These are phyloP conservation scores for Pythium sp. DNA, from an alignment of 352 stramenopile genomes.

Conservation along the genomic window DNA sequence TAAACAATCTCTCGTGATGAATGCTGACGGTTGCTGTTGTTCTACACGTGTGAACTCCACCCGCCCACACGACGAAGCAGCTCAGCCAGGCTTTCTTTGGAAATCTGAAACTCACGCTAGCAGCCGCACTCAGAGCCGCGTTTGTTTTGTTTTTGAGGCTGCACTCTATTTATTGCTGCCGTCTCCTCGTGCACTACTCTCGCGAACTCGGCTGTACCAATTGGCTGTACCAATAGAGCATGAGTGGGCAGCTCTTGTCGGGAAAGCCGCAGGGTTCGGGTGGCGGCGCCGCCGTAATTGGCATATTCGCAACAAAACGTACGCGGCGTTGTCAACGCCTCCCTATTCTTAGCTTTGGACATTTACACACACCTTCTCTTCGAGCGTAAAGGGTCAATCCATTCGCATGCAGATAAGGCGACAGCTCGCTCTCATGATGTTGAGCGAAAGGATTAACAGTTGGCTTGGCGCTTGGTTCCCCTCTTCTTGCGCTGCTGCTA, in stretches of 20 bases:
- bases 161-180: slow-evolving; percentile 5
- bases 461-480: not conserved
- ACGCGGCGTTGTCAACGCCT: not conserved
- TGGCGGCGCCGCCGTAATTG: not conserved
- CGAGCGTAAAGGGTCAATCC: not conserved
- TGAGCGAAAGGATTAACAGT: not conserved
- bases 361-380: not conserved
- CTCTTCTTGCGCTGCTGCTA: not conserved
- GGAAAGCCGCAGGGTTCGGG: slow-evolving; percentile 1
- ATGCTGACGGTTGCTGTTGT: not conserved
- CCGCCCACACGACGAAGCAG: not conserved
- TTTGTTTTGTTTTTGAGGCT: not conserved
- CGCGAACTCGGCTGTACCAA: not conserved
- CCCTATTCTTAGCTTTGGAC: not conserved
- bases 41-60: not conserved
- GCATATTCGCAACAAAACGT: not conserved
- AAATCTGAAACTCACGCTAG: not conserved
- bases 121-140: not conserved
- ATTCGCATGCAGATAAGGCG: not conserved
- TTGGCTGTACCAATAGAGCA: not conserved
- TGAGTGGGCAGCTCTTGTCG: slow-evolving; percentile 1
- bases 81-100: not conserved
- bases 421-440: not conserved
- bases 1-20: not conserved
- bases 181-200: not conserved